Conservation (phyloP, 768 basidiomycete genomes). For the Neoboletus magnificus region DNA sequence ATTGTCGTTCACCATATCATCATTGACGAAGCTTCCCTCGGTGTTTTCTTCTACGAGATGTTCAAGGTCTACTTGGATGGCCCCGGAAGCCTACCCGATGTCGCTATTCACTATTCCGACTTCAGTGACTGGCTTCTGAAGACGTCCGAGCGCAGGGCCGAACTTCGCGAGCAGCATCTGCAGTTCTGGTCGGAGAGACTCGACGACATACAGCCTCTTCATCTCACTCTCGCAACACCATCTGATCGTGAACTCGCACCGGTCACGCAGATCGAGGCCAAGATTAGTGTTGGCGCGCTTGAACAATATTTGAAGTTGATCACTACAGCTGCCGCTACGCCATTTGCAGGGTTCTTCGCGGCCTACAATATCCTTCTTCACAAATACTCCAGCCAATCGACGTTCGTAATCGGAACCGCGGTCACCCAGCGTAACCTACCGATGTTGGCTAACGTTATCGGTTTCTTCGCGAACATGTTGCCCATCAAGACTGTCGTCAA, state of each 20-base stretch:
- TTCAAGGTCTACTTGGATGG: slow-evolving; percentile 28
- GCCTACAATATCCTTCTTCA: slow-evolving; percentile 33
- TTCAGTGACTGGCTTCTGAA: slow-evolving; percentile 26
- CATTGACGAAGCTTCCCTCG: slow-evolving; percentile 29
- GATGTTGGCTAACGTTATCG: slow-evolving; percentile 25
- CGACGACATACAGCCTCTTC: slow-evolving; percentile 14
- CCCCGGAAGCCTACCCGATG: slow-evolving; percentile 23
- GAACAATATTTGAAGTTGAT: slow-evolving; percentile 21
- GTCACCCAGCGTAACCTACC: slow-evolving; percentile 31
- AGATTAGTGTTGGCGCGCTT: slow-evolving; percentile 15
- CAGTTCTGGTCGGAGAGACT: slow-evolving; percentile 25
- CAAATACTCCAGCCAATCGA: slow-evolving; percentile 31
- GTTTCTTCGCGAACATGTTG: slow-evolving; percentile 32
- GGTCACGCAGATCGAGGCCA: slow-evolving; percentile 28
- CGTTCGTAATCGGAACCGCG: slow-evolving; percentile 29
- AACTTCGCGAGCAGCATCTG: slow-evolving; percentile 24
- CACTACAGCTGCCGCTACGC: slow-evolving; percentile 16
- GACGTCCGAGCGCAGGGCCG: slow-evolving; percentile 27
- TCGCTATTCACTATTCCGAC: slow-evolving; percentile 19
- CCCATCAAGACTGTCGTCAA: slow-evolving; percentile 29
- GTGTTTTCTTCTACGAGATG: slow-evolving; percentile 30
- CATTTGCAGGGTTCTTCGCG: slow-evolving; percentile 32
- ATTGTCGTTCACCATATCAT: slow-evolving; percentile 32
- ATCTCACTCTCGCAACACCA: slow-evolving; percentile 25
- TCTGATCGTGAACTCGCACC: slow-evolving; percentile 27